Evolutionary conservation across 2,329 filamentous ascomycete genomes (phyloP), one percentile per base, ranked within the genome.

Genomic region (Beauveria sp.): DNA sequence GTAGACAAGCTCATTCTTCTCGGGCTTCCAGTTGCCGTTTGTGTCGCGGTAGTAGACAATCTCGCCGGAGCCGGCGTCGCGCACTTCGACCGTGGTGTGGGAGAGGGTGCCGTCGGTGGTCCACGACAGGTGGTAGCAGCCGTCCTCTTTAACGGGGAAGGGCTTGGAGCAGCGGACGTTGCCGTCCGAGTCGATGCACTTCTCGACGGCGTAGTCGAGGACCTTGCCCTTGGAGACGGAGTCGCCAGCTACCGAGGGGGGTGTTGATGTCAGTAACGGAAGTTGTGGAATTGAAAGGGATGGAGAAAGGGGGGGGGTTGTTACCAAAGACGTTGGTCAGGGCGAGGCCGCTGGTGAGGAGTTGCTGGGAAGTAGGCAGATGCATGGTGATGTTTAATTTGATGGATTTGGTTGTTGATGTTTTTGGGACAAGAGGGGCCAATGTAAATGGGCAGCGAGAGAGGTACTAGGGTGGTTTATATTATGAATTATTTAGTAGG

Each of bases 41-140:
- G 76, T 78, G 63, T 79, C 77, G 16, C 76, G 69, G 63, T 78
- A 79, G 65, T 70, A 79, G 5, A 79, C 76, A 16, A 79, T 62
- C 66, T 79, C 75, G 52, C 66, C 68, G 49, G 71, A 70, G 1
- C 70, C 75, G 7, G 73, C 73, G 64, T 77, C 67, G 28, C 67
- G 67, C 5, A 69, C 66, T 60, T 76, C 75, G 54, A 70, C 71
- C 0, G 74, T 76, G 1, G 73, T 77, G 64, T 79, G 77, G 14
- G 72, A 74, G 10, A 79, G 54, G 1, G 69, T 62, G 20, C 76
- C 67, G 34, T 67, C 66, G 16, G 75, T 78, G n/a, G 62, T 66
- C 76, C 76, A 78, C 49, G 72, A 67, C 20, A 78, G 63, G n/a
- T 68, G 66, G 67, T 78, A 78, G 71, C 76, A 79, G 8, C 69